Evolutionary conservation across 305 asterid genomes (phyloP), one percentile per base, ranked within the genome.

Genomic region (Fraxinus sp.): DNA sequence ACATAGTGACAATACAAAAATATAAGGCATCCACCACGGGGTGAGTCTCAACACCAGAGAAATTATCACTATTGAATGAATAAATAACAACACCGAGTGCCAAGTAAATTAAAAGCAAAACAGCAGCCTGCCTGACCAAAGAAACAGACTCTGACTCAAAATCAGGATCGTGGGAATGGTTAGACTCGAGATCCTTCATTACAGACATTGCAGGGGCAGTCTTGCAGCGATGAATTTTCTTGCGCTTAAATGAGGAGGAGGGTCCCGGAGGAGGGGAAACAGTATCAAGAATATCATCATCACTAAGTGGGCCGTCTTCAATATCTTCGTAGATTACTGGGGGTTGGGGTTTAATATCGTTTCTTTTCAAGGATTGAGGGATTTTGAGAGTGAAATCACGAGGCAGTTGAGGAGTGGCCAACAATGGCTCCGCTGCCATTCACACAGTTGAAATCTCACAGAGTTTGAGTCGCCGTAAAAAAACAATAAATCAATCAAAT

Each of bases 1-100:
- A 91, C 93, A 91, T 91, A 22, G 94, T 91, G 72, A 91, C 94
- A 37, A 91, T 89, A 16, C 91, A 88, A 84, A 91, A 91, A 78
- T 91, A 91, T 13, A 91, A 84, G 1, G 94, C 93, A 46, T 91
- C 94, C 16, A 91, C 92, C 8, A 88, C 82, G 0, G 90, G 91
- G 28, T 89, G 90, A 0, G 94, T 88, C 75, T 89, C 89, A 0
- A 62, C 28, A 82, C 94, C 92, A 70, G 92, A 89, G 85, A 91
- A 91, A 59, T 89, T 86, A 62, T 89, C 93, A 28, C 88, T 85
- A 74, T 88, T 88, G 46, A 89, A 86, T 9, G 88, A 88, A 62
- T 88, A 91, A 10, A 91, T 88, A 0, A 87, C 13, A 0, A 87
- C 88, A 33, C 94, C 94, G 0, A 91, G 85, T 22, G 88, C 49